Evolutionary conservation across 2,329 filamentous ascomycete genomes (phyloP).

Genomic region (Pseudogymnoascus sp.): DNA sequence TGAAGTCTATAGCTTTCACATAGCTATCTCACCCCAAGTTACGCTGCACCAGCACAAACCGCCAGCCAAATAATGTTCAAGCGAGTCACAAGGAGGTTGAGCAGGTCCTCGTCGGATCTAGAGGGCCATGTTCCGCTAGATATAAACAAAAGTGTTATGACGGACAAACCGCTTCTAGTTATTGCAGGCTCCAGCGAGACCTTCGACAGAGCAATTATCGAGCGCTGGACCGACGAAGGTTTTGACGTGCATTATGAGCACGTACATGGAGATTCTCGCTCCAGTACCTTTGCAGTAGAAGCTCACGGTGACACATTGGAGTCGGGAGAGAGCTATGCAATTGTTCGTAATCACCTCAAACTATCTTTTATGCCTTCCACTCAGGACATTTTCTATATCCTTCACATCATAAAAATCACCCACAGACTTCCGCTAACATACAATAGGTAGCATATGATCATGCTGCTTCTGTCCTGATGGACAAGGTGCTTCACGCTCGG

Average conservation of each 20-base stretch:
- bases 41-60: not conserved
- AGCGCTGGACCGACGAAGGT: constrained; percentile 53
- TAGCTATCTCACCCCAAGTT: not conserved
- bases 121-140: not conserved
- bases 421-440: not conserved
- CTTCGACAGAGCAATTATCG: constrained; percentile 47
- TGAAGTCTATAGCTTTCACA: not conserved
- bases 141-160: not conserved
- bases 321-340: constrained; percentile 48
- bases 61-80: not conserved
- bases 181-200: constrained; percentile 45
- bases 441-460: constrained; percentile 6
- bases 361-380: not conserved
- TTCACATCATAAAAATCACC: constrained; percentile 43
- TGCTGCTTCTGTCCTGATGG: not conserved
- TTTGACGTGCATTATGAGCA: constrained; percentile 47
- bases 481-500: constrained; percentile 32
- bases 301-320: constrained; percentile 42
- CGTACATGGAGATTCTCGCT: constrained; percentile 4
- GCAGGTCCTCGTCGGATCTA: not conserved
- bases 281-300: constrained; percentile 36
- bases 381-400: not conserved
- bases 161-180: constrained; percentile 30
- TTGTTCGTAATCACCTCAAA: constrained; percentile 45
- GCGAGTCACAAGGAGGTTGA: not conserved